phyloP scores from a whole-genome alignment of 805 yeast genomes.

The Metschnikowia drakensbergensis region DNA sequence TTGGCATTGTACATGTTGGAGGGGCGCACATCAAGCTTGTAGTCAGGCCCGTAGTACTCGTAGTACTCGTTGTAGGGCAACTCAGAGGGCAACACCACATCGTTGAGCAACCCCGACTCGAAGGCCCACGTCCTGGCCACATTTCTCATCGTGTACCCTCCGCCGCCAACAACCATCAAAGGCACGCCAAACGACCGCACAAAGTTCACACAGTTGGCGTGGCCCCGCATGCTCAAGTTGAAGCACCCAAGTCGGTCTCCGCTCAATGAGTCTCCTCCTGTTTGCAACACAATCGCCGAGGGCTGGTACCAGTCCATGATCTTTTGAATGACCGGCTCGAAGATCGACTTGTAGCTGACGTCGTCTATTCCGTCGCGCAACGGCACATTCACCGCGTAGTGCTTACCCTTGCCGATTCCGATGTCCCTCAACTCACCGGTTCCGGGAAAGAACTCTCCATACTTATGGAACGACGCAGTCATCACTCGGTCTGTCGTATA shows the following conservation, averaged over 20 bases:
- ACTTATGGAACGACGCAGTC: slow-evolving; percentile 89
- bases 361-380: slow-evolving; percentile 93
- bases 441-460: slow-evolving; percentile 91
- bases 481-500: slow-evolving; percentile 88
- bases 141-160: slow-evolving; percentile 97
- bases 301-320: slow-evolving; percentile 89
- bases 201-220: slow-evolving; percentile 91
- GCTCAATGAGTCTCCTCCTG: slow-evolving; percentile 96
- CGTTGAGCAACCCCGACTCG: slow-evolving; percentile 85
- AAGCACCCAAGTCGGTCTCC: slow-evolving; percentile 96
- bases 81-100: slow-evolving; percentile 69
- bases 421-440: slow-evolving; percentile 83
- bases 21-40: slow-evolving; percentile 89
- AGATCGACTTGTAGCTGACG: slow-evolving; percentile 73
- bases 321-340: slow-evolving; percentile 82
- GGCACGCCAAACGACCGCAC: slow-evolving; percentile 86
- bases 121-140: slow-evolving; percentile 94
- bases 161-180: slow-evolving; percentile 93
- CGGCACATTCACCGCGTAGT: slow-evolving; percentile 83
- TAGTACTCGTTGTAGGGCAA: slow-evolving; percentile 94
- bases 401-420: slow-evolving; percentile 81
- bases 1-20: slow-evolving; percentile 96
- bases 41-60: slow-evolving; percentile 97
- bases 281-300: slow-evolving; percentile 92
- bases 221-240: slow-evolving; percentile 89